Conservation (phyloP, 805 yeast species). For the Priceomyces medius region DNA sequence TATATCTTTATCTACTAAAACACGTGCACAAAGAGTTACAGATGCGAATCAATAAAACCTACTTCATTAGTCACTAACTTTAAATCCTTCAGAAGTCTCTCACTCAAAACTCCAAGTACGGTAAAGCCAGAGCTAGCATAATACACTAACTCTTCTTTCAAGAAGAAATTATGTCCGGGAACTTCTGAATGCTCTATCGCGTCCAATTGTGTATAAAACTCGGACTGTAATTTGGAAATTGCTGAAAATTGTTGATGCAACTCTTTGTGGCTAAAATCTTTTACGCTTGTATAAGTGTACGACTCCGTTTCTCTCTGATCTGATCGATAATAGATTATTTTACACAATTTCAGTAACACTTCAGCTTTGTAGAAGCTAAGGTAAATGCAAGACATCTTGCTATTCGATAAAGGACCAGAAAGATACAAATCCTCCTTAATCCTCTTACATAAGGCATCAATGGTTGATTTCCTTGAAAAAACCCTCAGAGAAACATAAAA, state of each 20-base stretch:
- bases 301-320: background rate
- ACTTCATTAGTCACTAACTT: background rate
- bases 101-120: constrained; percentile 18
- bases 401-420: background rate
- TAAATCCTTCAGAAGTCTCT: constrained; percentile 20
- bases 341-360: constrained; percentile 10
- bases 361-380: constrained; percentile 17
- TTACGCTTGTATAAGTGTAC: background rate
- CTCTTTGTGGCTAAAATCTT: constrained; percentile 6
- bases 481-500: background rate
- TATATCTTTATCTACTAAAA: background rate
- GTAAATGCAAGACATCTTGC: constrained; percentile 1
- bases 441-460: constrained; percentile 1
- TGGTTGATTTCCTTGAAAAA: background rate
- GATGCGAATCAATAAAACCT: background rate
- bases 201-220: constrained; percentile 20
- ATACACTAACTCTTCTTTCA: constrained; percentile 21
- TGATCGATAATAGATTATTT: background rate
- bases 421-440: background rate
- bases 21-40: background rate
- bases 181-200: constrained; percentile 12
- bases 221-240: constrained; percentile 15
- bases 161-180: constrained; percentile 6
- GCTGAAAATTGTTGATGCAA: constrained; percentile 10
- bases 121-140: constrained; percentile 24